Base-by-base conservation (phyloP, 2,329 filamentous ascomycete species). In the Pseudocercospora pini-densiflorae region DNA sequence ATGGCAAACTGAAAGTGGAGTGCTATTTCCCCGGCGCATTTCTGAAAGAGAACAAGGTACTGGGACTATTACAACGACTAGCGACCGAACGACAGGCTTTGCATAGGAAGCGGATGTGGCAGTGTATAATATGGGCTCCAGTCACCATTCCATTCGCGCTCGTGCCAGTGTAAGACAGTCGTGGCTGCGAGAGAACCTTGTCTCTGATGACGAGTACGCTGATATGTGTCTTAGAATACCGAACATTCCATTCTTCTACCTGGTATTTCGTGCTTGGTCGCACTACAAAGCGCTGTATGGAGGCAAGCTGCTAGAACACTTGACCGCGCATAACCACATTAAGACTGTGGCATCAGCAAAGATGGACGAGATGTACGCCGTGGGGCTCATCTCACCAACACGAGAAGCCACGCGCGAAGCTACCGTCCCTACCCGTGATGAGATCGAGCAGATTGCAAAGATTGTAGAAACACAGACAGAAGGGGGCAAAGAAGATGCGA, bases 221-320 rank as follows among this genome's bases (percentile, higher is more conserved):
- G 68, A 72, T 61, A 8, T 31, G 14, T 36, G 27, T 43, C n/a
- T 49, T 62, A 96, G 92, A 68, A 86, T 97, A 69, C 94, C 94
- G 40, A 97, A 99, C 77, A 84, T 99, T 12, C 95, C 95, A 19
- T 98, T 98, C 84, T 98, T 98, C 83, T 99, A 98, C 79, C 87
- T 98, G 47, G 88, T 88, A 19, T 99, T 96, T 82, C 88, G 95
- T 70, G 91, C 93, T 27, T 98, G 92, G 90, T 96, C 92, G 21
- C 93, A 97, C 79, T 97, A 92, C 88, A 88, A 90, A 81, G 95
- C 95, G 61, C 82, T 97, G 62, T 87, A 88, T 43, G 95, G 95
- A 62, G 94, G 93, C 21, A 91, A 89, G 74, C 92, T 98, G 77
- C 82, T 98, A 36, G 88, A 94, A 71, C 95, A 92, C 78, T 86